A percentile compares a stretch with the other conserved stretches of the same genome.
phyloP scores from a whole-genome alignment of 768 basidiomycete genomes.

The Psilocybe azurescens region DNA sequence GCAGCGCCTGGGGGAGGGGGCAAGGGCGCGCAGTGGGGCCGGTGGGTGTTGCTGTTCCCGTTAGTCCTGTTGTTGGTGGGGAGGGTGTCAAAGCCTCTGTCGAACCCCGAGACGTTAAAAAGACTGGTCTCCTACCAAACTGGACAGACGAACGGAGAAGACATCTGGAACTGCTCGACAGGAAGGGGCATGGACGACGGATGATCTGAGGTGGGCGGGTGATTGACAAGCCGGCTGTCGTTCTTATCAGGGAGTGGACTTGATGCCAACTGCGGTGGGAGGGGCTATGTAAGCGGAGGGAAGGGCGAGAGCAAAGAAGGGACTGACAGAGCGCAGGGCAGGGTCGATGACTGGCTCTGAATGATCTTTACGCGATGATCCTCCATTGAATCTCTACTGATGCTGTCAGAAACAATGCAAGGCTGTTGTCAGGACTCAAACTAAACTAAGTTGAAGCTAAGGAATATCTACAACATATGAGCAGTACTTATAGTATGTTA shows the following conservation, averaged over 20 bases:
- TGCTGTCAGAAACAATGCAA: too few species aligned
- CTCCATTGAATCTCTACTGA: slow-evolving; percentile 26
- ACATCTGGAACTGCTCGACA: slow-evolving; percentile 37
- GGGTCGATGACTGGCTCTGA: slow-evolving; percentile 32
- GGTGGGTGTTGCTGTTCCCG: too few species aligned
- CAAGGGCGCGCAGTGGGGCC: too few species aligned
- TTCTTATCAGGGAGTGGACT: slow-evolving; percentile 42
- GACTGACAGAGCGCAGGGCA: slow-evolving; percentile 38
- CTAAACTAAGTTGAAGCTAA: too few species aligned
- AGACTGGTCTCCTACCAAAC: slow-evolving; percentile 16
- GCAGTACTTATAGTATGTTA: too few species aligned
- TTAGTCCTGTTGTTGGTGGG: too few species aligned
- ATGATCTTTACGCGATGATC: slow-evolving; percentile 21
- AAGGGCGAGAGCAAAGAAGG: slow-evolving; percentile 29
- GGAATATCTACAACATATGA: too few species aligned
- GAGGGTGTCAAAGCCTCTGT: slow-evolving; percentile 26
- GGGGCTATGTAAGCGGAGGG: slow-evolving; percentile 7
- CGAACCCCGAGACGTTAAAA: slow-evolving; percentile 20
- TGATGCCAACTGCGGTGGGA: slow-evolving; percentile 40
- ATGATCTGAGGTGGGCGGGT: slow-evolving; percentile 6
- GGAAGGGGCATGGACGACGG: slow-evolving; percentile 54
- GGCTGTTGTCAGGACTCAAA: too few species aligned
- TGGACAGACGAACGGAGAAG: slow-evolving; percentile 32
- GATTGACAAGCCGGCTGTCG: slow-evolving; percentile 18
- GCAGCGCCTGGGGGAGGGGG: slow-evolving; percentile 53